These are phyloP conservation scores for Picochlorum sp. DNA, from an alignment of 139 green algal genomes.

Conservation along the genomic window DNA sequence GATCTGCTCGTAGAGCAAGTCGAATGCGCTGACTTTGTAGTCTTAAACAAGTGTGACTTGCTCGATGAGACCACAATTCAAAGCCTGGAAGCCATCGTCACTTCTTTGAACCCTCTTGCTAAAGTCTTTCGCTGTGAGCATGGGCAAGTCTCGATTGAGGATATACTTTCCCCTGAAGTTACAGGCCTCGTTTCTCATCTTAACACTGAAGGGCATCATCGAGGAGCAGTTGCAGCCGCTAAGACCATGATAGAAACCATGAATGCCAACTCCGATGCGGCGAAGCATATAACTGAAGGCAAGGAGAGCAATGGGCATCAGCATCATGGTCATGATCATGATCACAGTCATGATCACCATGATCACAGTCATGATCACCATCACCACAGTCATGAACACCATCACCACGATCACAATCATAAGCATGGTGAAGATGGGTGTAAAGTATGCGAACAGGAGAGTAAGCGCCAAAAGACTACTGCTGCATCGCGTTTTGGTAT, in stretches of 20 bases:
- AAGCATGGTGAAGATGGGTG: neutral
- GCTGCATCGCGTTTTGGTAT: slow-evolving; percentile 74
- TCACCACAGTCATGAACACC: slow-evolving; percentile 30
- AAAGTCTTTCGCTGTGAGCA: slow-evolving; percentile 50
- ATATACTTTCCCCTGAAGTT: slow-evolving; percentile 38
- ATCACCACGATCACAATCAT: slow-evolving; percentile 15
- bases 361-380: slow-evolving; percentile 18
- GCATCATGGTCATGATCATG: slow-evolving; percentile 11
- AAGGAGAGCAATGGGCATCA: neutral
- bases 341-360: slow-evolving; percentile 12
- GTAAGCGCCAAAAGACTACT: slow-evolving; percentile 41
- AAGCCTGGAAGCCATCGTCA: slow-evolving; percentile 50
- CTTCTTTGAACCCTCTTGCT: slow-evolving; percentile 73
- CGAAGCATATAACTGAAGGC: neutral
- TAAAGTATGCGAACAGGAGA: neutral
- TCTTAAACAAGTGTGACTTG: slow-evolving; percentile 85
- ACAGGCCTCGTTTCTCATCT: slow-evolving; percentile 54
- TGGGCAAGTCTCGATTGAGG: slow-evolving; percentile 48
- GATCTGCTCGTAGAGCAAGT: slow-evolving; percentile 88
- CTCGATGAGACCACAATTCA: slow-evolving; percentile 38
- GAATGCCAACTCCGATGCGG: neutral
- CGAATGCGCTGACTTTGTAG: slow-evolving; percentile 69
- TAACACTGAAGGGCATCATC: slow-evolving; percentile 81
- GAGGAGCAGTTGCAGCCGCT: slow-evolving; percentile 62
- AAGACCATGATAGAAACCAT: slow-evolving; percentile 6